Conservation (phyloP, 2,329 filamentous ascomycete species). For the Acrocalymma vagum region DNA sequence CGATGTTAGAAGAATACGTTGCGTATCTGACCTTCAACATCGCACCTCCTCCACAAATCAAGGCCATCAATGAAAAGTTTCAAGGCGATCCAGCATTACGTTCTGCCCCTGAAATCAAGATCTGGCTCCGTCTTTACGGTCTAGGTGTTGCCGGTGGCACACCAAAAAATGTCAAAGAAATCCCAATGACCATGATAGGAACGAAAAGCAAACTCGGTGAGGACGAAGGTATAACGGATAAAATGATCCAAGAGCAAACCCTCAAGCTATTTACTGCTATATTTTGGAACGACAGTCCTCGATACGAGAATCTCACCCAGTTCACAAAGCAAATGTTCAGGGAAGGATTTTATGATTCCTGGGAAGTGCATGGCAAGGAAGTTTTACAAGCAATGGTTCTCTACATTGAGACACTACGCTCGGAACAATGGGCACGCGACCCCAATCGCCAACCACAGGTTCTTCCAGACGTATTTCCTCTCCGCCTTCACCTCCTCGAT, state of each 20-base stretch:
- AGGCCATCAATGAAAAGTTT: conserved; percentile 25
- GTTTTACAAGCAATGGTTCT: conserved; percentile 28
- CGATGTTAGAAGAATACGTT: conserved; percentile 31
- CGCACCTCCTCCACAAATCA: conserved; percentile 26
- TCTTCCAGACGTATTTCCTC: conserved; percentile 31
- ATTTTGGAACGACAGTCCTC: conserved; percentile 17
- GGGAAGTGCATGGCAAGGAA: conserved; percentile 17
- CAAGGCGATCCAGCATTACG: conserved; percentile 9
- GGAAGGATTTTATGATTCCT: too few species aligned
- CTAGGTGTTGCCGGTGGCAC: conserved; percentile 4
- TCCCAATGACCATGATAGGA: background rate
- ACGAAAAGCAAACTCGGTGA: background rate
- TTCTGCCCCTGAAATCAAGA: conserved; percentile 13
- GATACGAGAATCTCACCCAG: conserved; percentile 7
- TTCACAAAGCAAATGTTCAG: too few species aligned
- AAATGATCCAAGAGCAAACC: conserved; percentile 19
- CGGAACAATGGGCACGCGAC: conserved; percentile 30
- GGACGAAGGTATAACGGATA: conserved; percentile 15
- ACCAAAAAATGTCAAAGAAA: background rate
- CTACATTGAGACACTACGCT: conserved; percentile 27
- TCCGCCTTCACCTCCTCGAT: conserved; percentile 35
- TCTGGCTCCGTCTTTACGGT: conserved; percentile 36
- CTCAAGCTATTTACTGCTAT: conserved; percentile 24
- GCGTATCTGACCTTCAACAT: conserved; percentile 28
- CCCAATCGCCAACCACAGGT: conserved; percentile 21